Evolutionary conservation across 192 early-diverging fungal species (phyloP).

Genomic region (Mortierella alpina): DNA sequence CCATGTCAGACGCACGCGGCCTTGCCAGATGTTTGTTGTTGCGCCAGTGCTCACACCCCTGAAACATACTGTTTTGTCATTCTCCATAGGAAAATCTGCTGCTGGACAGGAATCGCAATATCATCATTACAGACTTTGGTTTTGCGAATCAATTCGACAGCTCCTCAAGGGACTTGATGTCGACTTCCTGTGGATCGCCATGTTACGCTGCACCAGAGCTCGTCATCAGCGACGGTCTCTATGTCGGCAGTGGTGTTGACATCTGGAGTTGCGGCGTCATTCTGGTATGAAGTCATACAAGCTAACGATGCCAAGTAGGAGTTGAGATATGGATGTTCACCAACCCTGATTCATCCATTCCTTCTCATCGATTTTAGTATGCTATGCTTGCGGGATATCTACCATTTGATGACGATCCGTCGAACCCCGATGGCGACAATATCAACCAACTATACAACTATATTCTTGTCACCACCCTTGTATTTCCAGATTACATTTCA

Average conservation of each 20-base stretch:
- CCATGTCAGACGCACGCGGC: background rate
- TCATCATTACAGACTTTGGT: slow-evolving; percentile 99
- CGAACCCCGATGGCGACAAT: slow-evolving; percentile 91
- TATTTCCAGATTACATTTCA: slow-evolving; percentile 90
- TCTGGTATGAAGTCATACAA: slow-evolving; percentile 55
- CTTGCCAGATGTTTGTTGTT: background rate
- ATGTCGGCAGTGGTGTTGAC: slow-evolving; percentile 95
- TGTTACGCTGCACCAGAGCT: slow-evolving; percentile 99
- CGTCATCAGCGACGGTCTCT: slow-evolving; percentile 95
- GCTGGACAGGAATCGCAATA: slow-evolving; percentile 89
- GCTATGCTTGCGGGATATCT: slow-evolving; percentile 92
- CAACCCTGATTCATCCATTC: background rate
- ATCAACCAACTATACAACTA: slow-evolving; percentile 87
- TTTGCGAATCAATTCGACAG: slow-evolving; percentile 92
- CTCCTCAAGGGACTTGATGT: slow-evolving; percentile 82
- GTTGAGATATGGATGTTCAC: background rate
- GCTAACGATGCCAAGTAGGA: background rate
- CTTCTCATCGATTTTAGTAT: slow-evolving; percentile 56
- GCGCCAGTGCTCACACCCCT: background rate
- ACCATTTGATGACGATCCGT: slow-evolving; percentile 92
- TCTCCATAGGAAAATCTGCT: slow-evolving; percentile 87
- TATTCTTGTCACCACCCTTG: slow-evolving; percentile 82
- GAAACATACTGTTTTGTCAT: background rate
- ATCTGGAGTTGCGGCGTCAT: slow-evolving; percentile 99
- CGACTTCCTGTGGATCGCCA: slow-evolving; percentile 96